Conservation (phyloP, 257 asterid genomes). For the Coffea eugenioides region DNA sequence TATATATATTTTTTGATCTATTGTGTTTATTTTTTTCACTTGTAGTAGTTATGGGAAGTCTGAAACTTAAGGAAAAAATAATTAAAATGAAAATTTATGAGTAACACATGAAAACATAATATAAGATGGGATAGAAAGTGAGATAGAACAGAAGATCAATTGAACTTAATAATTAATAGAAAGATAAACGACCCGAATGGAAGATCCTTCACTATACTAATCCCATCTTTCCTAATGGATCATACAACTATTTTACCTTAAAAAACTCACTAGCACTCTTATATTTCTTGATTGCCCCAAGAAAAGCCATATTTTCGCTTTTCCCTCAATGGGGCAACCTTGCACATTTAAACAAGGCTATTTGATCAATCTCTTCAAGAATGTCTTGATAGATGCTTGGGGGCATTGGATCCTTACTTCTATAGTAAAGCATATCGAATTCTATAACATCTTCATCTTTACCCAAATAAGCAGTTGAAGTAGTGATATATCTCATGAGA, state of each 20-base stretch:
- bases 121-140: too few relatives aligned
- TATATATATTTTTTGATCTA: too few relatives aligned
- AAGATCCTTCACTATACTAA: too few relatives aligned
- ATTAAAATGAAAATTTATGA: too few relatives aligned
- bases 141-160: too few relatives aligned
- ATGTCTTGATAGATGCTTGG: slow-evolving; percentile 1
- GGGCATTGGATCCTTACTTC: slow-evolving; percentile 8
- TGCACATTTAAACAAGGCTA: slow-evolving; percentile 2
- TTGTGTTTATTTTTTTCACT: too few relatives aligned
- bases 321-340: slow-evolving; percentile 18
- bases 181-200: too few relatives aligned
- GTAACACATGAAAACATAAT: too few relatives aligned
- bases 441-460: background rate
- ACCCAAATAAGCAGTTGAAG: slow-evolving; percentile 6
- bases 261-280: slow-evolving; percentile 1
- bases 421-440: background rate
- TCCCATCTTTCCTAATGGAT: background rate
- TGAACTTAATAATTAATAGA: too few relatives aligned
- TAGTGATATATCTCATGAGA: background rate
- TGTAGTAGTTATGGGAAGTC: too few relatives aligned
- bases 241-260: slow-evolving; percentile 1
- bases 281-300: slow-evolving; percentile 5
- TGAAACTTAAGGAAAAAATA: too few relatives aligned
- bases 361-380: background rate
- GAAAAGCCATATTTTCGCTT: background rate